Percentiles rank a stretch among this genome's conserved stretches.
phyloP scores from a whole-genome alignment of 2,329 filamentous ascomycete genomes.

The Ustulina deusta region DNA sequence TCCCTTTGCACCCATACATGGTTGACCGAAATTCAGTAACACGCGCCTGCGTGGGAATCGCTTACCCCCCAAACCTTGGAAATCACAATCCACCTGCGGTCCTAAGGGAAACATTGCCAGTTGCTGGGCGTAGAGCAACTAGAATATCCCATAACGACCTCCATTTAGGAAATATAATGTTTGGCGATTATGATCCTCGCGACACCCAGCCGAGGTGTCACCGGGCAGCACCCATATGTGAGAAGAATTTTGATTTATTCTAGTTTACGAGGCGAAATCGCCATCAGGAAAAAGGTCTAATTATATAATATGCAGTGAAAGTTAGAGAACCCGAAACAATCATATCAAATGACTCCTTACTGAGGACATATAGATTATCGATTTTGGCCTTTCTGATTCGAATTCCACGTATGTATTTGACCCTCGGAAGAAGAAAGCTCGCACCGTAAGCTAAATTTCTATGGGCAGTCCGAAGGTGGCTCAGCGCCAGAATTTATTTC shows the following conservation, averaged over 20 bases:
- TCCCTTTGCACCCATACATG: no score
- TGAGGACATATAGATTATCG: conserved; percentile 23
- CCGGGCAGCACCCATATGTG: conserved; percentile 4
- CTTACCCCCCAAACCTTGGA: conserved; percentile 17
- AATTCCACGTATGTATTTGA: neutral
- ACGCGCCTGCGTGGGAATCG: conserved; percentile 25
- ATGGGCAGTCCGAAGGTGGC: neutral
- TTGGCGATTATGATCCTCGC: conserved; percentile 18
- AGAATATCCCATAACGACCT: conserved; percentile 17
- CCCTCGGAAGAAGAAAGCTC: no score
- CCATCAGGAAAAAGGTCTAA: conserved; percentile 1
- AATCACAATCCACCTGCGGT: neutral
- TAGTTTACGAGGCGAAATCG: neutral
- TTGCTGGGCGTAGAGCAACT: neutral
- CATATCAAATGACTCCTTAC: neutral
- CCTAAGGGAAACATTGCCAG: conserved; percentile 18
- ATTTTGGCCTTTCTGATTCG: conserved; percentile 12
- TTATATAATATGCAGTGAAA: conserved; percentile 16
- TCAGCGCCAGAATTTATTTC: neutral
- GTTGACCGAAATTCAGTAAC: conserved; percentile 19
- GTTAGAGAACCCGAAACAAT: conserved; percentile 4
- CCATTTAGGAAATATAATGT: conserved; percentile 30
- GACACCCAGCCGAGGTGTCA: conserved; percentile 6
- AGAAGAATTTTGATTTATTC: neutral
- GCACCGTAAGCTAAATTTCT: conserved; percentile 4